Evolutionary conservation across 352 stramenopile species (phyloP).

Genomic region (Globisporangium lucens): DNA sequence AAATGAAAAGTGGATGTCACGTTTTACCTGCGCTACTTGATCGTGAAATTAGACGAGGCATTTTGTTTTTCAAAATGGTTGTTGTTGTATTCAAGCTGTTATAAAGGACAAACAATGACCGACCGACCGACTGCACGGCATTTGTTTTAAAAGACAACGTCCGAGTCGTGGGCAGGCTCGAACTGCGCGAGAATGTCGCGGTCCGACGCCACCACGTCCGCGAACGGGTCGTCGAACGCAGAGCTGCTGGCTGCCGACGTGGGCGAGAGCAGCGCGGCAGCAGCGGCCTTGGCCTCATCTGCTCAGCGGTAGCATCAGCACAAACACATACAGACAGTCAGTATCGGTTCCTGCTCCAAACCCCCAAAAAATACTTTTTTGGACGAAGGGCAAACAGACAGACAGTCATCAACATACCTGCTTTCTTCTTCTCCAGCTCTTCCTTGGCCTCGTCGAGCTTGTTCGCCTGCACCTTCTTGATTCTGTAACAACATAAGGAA

Average conservation of each 20-base stretch:
- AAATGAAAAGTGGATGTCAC: no score
- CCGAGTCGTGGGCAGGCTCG: slow-evolving; percentile 64
- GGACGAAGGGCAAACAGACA: background rate
- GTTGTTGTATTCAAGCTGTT: slow-evolving; percentile 18
- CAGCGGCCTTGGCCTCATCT: slow-evolving; percentile 18
- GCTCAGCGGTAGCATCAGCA: background rate
- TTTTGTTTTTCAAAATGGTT: background rate
- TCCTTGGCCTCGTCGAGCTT: slow-evolving; percentile 91
- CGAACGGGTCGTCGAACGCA: slow-evolving; percentile 62
- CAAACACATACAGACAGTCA: background rate
- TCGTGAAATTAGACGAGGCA: background rate
- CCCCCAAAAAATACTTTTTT: background rate
- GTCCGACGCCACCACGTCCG: slow-evolving; percentile 63
- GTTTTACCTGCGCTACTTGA: no score
- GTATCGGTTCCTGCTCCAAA: background rate
- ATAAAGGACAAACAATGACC: slow-evolving; percentile 14
- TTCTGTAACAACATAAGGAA: slow-evolving; percentile 35
- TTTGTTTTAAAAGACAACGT: slow-evolving; percentile 72
- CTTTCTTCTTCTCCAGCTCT: slow-evolving; percentile 50
- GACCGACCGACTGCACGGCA: background rate
- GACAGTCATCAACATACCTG: slow-evolving; percentile 21
- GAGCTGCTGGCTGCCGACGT: slow-evolving; percentile 19
- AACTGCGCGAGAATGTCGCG: slow-evolving; percentile 82
- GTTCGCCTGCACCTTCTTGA: slow-evolving; percentile 99
- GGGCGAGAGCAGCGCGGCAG: slow-evolving; percentile 15